Evolutionary conservation across 139 green algal species (phyloP), one percentile per base, ranked within the genome.

Genomic region (Volvox reticuliferus): DNA sequence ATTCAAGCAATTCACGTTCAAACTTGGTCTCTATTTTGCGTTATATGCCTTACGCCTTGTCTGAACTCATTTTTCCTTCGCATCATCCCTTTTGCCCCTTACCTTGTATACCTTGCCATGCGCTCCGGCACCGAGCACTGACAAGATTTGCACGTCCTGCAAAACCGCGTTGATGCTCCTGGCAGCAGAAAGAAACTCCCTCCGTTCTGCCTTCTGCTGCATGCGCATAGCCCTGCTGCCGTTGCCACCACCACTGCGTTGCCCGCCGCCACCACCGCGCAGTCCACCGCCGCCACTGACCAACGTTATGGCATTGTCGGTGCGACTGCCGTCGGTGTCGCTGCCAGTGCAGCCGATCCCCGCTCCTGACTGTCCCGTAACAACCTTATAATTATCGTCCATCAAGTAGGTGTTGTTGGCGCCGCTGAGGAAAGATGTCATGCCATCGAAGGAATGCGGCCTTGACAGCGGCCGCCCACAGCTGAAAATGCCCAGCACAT

Each of bases 31-130:
- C n/a, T n/a, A n/a, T n/a, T n/a, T n/a, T n/a, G n/a, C n/a, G n/a
- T n/a, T n/a, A n/a, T n/a, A n/a, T n/a, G n/a, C n/a, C n/a, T n/a
- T n/a, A n/a, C n/a, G n/a, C n/a, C n/a, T n/a, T n/a, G n/a, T n/a
- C n/a, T n/a, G n/a, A n/a, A n/a, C n/a, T 55, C 5, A 55, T 55
- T 9, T 55, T 55, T 55, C 44, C 44, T 55, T 55, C 44, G 44
- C 44, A 55, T n/a, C 44, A 14, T 55, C 9, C 9, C 44, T 9
- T 14, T 55, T 55, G 9, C 44, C 9, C 65, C 88, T 21, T 37
- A 88, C 79, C 88, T 92, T 92, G 80, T 92, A 92, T n/a, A 92
- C 88, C 37, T 50, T 76, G 37, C 88, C 88, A 63, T 92, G 88
- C 21, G 88, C 88, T 0, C 88, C 88, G 9, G 67, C 69, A 28